Percentiles rank a stretch among this genome's conserved stretches.
phyloP scores from a whole-genome alignment of 345 rosid genomes.

The Populus deltoides region DNA sequence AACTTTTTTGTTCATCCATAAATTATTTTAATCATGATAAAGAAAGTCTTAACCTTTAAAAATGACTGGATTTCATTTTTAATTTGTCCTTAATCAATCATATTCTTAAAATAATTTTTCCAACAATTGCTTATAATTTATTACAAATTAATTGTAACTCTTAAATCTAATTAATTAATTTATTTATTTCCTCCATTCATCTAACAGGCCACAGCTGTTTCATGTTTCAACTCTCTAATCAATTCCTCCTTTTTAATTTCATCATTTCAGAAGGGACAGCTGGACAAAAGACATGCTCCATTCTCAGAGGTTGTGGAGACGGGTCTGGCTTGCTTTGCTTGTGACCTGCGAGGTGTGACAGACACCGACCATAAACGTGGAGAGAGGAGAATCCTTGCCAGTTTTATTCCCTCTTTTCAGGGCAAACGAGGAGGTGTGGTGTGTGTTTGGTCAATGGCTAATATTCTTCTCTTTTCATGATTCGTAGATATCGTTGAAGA shows the following conservation, averaged over 20 bases:
- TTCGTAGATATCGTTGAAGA: slow-evolving; percentile 2
- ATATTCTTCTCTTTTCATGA: background rate
- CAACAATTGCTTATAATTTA: too few species aligned
- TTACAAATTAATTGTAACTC: too few species aligned
- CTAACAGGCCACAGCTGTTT: background rate
- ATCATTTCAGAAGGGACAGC: slow-evolving; percentile 6
- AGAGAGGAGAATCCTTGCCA: slow-evolving; percentile 21
- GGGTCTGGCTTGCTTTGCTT: too few species aligned
- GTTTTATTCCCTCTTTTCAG: background rate
- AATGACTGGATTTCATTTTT: accelerated
- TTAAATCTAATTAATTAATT: too few species aligned
- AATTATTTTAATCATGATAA: too few species aligned
- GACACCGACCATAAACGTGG: background rate
- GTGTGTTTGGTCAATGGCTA: background rate
- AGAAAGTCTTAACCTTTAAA: accelerated
- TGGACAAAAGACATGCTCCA: background rate
- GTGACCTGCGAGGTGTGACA: background rate
- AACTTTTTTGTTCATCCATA: too few species aligned
- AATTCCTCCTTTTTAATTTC: background rate
- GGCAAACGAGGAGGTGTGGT: background rate
- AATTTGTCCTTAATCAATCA: too few species aligned
- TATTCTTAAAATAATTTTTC: too few species aligned
- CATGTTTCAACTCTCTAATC: background rate
- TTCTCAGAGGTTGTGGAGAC: too few species aligned
- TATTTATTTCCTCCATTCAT: too few species aligned